Percentiles rank a stretch among this genome's conserved stretches.
Conservation (phyloP, 257 asterid genomes). For the Lithospermum erythrorhizon region DNA sequence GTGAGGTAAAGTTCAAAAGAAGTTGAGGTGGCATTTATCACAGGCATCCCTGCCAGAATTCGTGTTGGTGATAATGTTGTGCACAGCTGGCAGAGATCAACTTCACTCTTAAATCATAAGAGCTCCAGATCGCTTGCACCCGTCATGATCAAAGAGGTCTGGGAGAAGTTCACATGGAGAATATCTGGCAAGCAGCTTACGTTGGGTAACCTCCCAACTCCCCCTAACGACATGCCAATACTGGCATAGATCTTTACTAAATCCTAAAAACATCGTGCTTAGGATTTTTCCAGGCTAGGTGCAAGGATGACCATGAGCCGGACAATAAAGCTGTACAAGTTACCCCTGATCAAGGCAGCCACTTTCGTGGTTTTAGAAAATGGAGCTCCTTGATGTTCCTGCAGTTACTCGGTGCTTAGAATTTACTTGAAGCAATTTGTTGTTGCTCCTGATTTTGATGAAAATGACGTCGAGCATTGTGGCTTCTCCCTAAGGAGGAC, state of each 20-base stretch:
- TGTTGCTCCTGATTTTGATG: constrained; percentile 4
- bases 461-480: constrained; percentile 5
- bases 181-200: constrained; percentile 7
- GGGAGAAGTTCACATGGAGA: constrained; percentile 1
- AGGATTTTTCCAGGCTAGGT: constrained; percentile 2
- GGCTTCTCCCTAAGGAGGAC: constrained; percentile 4
- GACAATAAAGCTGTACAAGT: constrained; percentile 2
- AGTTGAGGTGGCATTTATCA: constrained; percentile 4
- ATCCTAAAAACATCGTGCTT: neutral
- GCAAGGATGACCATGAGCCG: constrained; percentile 7
- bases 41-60: constrained; percentile 3
- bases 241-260: constrained; percentile 5
- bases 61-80: constrained; percentile 3
- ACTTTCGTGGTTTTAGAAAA: neutral
- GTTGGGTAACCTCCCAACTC: neutral
- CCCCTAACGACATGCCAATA: constrained; percentile 4
- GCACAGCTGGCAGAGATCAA: constrained; percentile 5
- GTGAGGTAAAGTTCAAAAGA: neutral
- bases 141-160: constrained; percentile 5
- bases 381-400: constrained; percentile 3
- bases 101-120: constrained; percentile 1
- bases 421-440: neutral
- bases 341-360: neutral
- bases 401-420: constrained; percentile 5
- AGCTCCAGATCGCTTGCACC: constrained; percentile 2